Conservation (phyloP, 345 rosid genomes). For the Theobroma cacao region DNA sequence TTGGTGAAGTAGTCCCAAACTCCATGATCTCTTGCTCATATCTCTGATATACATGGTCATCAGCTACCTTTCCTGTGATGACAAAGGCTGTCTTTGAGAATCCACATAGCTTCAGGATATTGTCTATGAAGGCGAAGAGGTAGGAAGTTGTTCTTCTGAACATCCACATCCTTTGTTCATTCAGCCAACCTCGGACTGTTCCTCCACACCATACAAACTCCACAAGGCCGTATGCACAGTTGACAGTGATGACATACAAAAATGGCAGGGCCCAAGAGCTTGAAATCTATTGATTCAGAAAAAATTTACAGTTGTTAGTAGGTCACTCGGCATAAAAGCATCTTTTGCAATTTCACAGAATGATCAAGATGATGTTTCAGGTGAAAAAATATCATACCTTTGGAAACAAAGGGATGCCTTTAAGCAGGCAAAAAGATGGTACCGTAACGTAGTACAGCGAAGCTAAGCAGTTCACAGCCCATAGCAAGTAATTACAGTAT, state of each 20-base stretch:
- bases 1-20: constrained; percentile 65
- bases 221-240: constrained; percentile 33
- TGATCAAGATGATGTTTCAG: not conserved
- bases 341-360: not conserved
- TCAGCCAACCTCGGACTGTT: constrained; percentile 77
- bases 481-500: constrained; percentile 44
- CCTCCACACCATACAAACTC: constrained; percentile 62
- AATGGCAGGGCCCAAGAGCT: constrained; percentile 65
- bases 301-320: no score
- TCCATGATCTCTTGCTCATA: constrained; percentile 70
- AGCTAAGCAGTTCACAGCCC: constrained; percentile 63
- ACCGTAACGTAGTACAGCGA: constrained; percentile 43
- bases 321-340: no score
- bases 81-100: constrained; percentile 47
- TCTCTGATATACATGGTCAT: constrained; percentile 48
- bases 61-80: constrained; percentile 62
- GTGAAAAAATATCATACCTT: constrained; percentile 33
- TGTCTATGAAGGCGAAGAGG: constrained; percentile 54
- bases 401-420: constrained; percentile 68
- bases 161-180: constrained; percentile 72
- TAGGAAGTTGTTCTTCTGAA: constrained; percentile 69
- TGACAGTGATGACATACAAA: constrained; percentile 39
- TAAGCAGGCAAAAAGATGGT: constrained; percentile 60
- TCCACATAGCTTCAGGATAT: constrained; percentile 40
- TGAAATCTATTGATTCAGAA: constrained; percentile 12